phyloP scores from a whole-genome alignment of 2,329 filamentous ascomycete species.

The Blumeria hordei region DNA sequence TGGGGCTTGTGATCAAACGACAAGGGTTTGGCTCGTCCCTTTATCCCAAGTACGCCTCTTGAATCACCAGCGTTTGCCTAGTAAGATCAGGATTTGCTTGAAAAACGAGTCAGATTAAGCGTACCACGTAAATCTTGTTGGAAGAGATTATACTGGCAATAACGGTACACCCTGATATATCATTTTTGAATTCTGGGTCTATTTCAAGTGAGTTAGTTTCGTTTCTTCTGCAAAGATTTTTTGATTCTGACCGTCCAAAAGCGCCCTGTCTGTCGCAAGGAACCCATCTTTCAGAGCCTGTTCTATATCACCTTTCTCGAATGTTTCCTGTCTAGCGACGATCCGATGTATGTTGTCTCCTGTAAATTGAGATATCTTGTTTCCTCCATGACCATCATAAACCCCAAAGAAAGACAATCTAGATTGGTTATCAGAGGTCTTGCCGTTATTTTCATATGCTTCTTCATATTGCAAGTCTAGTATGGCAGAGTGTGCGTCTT shows the following conservation, averaged over 20 bases:
- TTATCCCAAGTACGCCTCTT: slow-evolving; percentile 80
- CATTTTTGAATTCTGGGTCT: slow-evolving; percentile 95
- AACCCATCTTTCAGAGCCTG: slow-evolving; percentile 96
- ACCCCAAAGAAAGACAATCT: slow-evolving; percentile 91
- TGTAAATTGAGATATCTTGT: slow-evolving; percentile 83
- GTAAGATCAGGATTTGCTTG: slow-evolving; percentile 10
- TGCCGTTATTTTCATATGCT: slow-evolving; percentile 23
- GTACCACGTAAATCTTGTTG: slow-evolving; percentile 84
- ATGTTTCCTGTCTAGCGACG: slow-evolving; percentile 80
- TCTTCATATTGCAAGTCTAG: slow-evolving; percentile 50
- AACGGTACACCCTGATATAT: slow-evolving; percentile 93
- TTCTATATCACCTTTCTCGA: slow-evolving; percentile 74
- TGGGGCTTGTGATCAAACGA: slow-evolving; percentile 99
- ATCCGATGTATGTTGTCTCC: slow-evolving; percentile 89
- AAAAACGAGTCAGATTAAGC: slow-evolving; percentile 19
- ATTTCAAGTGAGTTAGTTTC: slow-evolving; percentile 12
- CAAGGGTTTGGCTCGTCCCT: slow-evolving; percentile 86
- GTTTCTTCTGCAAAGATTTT: not conserved
- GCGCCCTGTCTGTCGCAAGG: slow-evolving; percentile 82
- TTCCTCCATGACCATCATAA: slow-evolving; percentile 91
- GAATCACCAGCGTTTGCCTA: slow-evolving; percentile 96
- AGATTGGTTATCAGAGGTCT: slow-evolving; percentile 35
- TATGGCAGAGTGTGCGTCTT: slow-evolving; percentile 77
- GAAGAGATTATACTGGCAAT: slow-evolving; percentile 73
- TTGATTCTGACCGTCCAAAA: slow-evolving; percentile 53